These are phyloP conservation scores for Wakefieldia striispora DNA, from an alignment of 768 basidiomycete species.

Conservation along the genomic window DNA sequence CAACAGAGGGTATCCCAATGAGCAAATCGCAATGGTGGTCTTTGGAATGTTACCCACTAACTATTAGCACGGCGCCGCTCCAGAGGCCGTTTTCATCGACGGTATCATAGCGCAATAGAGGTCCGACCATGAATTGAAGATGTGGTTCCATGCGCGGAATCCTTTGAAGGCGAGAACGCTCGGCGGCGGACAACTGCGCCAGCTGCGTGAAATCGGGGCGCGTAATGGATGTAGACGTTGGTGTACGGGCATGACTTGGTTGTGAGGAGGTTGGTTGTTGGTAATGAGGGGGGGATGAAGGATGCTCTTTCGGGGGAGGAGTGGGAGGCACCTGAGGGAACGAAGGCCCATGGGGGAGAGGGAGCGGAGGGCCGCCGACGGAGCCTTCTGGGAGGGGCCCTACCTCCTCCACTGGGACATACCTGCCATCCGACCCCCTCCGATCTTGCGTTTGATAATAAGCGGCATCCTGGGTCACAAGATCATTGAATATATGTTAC, in stretches of 20 bases:
- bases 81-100: slow-evolving; percentile 75
- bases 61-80: slow-evolving; percentile 86
- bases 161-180: slow-evolving; percentile 58
- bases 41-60: slow-evolving; percentile 58
- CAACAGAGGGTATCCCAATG: not conserved
- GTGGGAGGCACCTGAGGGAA: slow-evolving; percentile 36
- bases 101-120: slow-evolving; percentile 88
- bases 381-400: slow-evolving; percentile 55
- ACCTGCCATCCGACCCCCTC: slow-evolving; percentile 49
- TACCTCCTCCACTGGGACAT: slow-evolving; percentile 54
- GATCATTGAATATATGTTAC: not conserved
- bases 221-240: slow-evolving; percentile 1
- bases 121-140: slow-evolving; percentile 90
- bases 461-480: slow-evolving; percentile 31
- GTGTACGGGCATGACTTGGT: slow-evolving; percentile 26
- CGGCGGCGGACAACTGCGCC: slow-evolving; percentile 55
- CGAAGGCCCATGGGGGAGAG: slow-evolving; percentile 1
- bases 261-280: slow-evolving; percentile 18
- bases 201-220: slow-evolving; percentile 34
- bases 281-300: not conserved
- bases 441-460: slow-evolving; percentile 27
- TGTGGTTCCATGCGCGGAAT: slow-evolving; percentile 75
- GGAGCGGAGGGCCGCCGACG: slow-evolving; percentile 52
- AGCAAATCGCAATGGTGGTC: not conserved
- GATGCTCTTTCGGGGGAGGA: slow-evolving; percentile 44